Evolutionary conservation across 225 moss, liverwort and hornwort genomes (phyloP).

Genomic region (Bryoerythrophyllum caledonicum): DNA sequence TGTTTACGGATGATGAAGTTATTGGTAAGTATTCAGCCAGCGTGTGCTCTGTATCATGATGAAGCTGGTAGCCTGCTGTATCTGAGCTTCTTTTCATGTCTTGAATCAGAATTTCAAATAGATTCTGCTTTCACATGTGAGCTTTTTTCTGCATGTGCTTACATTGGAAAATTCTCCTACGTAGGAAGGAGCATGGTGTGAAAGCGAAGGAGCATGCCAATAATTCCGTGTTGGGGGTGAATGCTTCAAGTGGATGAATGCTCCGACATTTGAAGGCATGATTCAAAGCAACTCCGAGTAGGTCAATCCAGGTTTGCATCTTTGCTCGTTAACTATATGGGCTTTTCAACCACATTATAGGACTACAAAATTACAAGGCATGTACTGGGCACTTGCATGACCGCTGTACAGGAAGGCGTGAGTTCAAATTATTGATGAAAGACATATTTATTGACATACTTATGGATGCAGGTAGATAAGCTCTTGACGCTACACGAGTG

Average conservation of each 20-base stretch:
- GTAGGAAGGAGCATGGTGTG: slow-evolving; percentile 66
- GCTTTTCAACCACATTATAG: background rate
- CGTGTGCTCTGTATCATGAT: no score
- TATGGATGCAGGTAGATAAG: slow-evolving; percentile 11
- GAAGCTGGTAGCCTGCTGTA: background rate
- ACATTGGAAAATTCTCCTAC: background rate
- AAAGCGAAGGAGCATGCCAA: slow-evolving; percentile 52
- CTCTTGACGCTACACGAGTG: background rate
- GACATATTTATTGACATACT: background rate
- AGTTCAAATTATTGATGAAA: background rate
- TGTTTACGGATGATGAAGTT: no score
- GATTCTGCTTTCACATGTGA: background rate
- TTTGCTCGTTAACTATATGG: background rate
- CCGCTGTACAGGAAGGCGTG: background rate
- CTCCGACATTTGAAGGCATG: slow-evolving; percentile 60
- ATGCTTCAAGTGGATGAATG: slow-evolving; percentile 55
- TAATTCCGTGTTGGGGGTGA: slow-evolving; percentile 44
- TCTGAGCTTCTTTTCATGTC: slow-evolving; percentile 1
- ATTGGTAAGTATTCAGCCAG: no score
- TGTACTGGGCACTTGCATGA: background rate
- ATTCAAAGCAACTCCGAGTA: slow-evolving; percentile 52
- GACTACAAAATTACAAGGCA: background rate
- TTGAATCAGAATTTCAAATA: background rate
- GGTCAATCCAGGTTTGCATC: slow-evolving; percentile 55
- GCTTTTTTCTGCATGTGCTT: background rate